Evolutionary conservation across 1,284 basidiomycete genomes (phyloP).

Genomic region (Cryptococcus deneoformans): DNA sequence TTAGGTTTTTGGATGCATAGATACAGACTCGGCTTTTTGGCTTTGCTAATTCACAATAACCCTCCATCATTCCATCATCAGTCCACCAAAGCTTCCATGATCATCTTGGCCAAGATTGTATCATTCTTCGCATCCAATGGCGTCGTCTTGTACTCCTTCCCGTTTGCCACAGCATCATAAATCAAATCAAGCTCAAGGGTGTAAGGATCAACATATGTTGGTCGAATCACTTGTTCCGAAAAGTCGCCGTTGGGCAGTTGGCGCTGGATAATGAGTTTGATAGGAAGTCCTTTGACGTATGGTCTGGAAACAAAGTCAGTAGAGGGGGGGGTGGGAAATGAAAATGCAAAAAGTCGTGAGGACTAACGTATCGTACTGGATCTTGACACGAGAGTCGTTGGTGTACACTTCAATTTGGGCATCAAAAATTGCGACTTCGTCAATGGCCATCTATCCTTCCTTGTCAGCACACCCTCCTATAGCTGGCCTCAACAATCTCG

Average conservation of each 20-base stretch:
- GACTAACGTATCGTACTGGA: conserved; percentile 49
- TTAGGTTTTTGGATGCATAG: conserved; percentile 15
- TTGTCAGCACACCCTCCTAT: conserved; percentile 19
- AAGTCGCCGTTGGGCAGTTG: conserved; percentile 35
- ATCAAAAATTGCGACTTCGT: conserved; percentile 50
- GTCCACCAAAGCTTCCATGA: conserved; percentile 33
- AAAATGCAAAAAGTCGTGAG: background rate
- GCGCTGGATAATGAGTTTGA: conserved; percentile 43
- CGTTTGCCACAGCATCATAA: conserved; percentile 35
- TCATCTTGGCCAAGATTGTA: conserved; percentile 46
- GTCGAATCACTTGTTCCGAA: conserved; percentile 35
- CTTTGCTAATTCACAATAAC: background rate
- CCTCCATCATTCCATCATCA: conserved; percentile 1
- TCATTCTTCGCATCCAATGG: conserved; percentile 45
- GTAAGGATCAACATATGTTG: conserved; percentile 50
- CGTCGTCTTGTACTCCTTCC: conserved; percentile 35
- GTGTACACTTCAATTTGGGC: conserved; percentile 51
- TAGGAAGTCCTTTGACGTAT: conserved; percentile 51
- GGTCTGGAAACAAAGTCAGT: conserved; percentile 23
- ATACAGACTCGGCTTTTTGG: background rate
- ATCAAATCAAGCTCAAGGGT: conserved; percentile 41
- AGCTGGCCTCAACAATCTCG: no score
- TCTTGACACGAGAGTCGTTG: conserved; percentile 46
- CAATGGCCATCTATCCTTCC: conserved; percentile 39
- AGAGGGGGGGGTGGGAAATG: background rate